Conservation (phyloP, 2,329 filamentous ascomycete species). For the Helotiales sp. region DNA sequence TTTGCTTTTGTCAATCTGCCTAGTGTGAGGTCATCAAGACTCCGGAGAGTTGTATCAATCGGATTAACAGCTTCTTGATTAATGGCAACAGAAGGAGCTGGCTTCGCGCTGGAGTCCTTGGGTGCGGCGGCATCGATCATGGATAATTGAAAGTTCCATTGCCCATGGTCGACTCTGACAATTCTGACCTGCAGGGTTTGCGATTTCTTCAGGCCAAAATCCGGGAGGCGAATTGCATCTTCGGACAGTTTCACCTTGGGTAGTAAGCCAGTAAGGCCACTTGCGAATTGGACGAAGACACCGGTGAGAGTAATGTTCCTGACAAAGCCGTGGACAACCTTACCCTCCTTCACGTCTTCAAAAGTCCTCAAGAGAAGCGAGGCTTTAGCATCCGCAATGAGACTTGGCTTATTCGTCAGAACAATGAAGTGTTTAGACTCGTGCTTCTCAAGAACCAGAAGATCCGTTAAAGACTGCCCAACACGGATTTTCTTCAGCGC, state of each 20-base stretch:
- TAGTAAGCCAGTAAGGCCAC: conserved; percentile 75
- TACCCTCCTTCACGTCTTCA: conserved; percentile 72
- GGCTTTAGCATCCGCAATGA: conserved; percentile 76
- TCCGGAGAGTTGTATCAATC: conserved; percentile 66
- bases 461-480: conserved; percentile 78
- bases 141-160: conserved; percentile 71
- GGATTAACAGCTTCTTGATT: conserved; percentile 58
- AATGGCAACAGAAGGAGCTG: conserved; percentile 40
- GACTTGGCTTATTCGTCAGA: conserved; percentile 81
- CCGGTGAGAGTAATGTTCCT: conserved; percentile 82
- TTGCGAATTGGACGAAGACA: conserved; percentile 87
- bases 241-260: conserved; percentile 78
- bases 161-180: conserved; percentile 70
- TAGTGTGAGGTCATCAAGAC: conserved; percentile 73
- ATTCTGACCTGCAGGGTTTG: conserved; percentile 79
- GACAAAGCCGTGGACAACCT: conserved; percentile 77
- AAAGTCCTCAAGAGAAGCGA: conserved; percentile 74
- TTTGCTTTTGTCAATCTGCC: conserved; percentile 78
- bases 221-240: conserved; percentile 68
- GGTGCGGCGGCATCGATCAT: conserved; percentile 58
- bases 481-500: conserved; percentile 81
- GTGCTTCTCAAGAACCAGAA: conserved; percentile 88
- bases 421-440: conserved; percentile 76
- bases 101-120: conserved; percentile 47
- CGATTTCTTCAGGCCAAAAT: conserved; percentile 79